Base-by-base conservation (phyloP, 2,329 filamentous ascomycete genomes). In the Neofusicoccum sp. region DNA sequence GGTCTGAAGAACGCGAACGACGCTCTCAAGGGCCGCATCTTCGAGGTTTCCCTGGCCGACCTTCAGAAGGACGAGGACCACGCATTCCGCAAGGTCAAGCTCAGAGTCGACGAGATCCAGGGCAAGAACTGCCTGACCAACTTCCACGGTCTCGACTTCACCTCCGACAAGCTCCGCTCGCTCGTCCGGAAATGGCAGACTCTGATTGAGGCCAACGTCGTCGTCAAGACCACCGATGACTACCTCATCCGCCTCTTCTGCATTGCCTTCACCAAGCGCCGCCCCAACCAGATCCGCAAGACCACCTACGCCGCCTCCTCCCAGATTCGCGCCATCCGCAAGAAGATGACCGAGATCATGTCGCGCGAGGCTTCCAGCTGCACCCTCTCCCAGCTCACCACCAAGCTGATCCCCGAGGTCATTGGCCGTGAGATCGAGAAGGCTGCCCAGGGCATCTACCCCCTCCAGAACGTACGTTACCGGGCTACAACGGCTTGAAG, bases 1-100 rank as follows among this genome's bases (percentile, higher is more conserved):
- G 95, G 95, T 96, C 86, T 99, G 75, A 99, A 98, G 89, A 98
- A 98, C 84, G 95, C 95, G 79, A 99, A 98, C 86, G 95, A 99
- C 77, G 89, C 93, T 71, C 87, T 99, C 75, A 99, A 98, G 87
- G 95, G 95, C 78, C 90, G 95, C 75, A 96, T 99, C 82, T 88
- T 99, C 82, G 95, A 99, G 86, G 93, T 98, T 71, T 98, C 93
- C 68, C 89, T 99, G 76, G 95, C 95, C 78, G 95, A 99, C 82
- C 89, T 99, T 69, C 95, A 99, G 85, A 98, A 97, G 84, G 95
- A 99, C 79, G 95, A 99, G 86, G 95, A 98, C 83, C 95, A 99
- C 82, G 87, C 95, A 64, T 99, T 98, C 90, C 93, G 95, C 84
- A 99, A 99, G 87, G 86, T 99, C 79, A 96, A 96, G 87, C 92